Evolutionary conservation across 2,329 filamentous ascomycete genomes (phyloP).

Genomic region (Xylariaceae sp.): DNA sequence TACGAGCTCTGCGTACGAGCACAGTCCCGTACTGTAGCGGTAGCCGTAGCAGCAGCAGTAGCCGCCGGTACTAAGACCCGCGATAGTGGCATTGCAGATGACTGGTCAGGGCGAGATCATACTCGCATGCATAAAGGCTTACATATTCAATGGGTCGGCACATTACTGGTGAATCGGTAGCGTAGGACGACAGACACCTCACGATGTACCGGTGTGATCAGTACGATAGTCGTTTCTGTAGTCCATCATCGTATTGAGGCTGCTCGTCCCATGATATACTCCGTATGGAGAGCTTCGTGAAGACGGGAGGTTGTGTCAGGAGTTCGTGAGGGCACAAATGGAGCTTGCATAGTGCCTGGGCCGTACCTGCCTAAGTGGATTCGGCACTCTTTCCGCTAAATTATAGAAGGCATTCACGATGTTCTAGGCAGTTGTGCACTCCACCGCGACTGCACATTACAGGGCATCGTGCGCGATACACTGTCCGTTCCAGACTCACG

Average conservation of each 20-base stretch:
- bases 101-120: conserved; percentile 2
- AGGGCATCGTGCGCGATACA: too few species aligned
- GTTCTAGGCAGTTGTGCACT: neutral
- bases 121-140: conserved; percentile 13
- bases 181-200: too few species aligned
- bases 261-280: too few species aligned
- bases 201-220: too few species aligned
- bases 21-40: neutral
- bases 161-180: too few species aligned
- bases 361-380: neutral
- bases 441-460: neutral
- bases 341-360: too few species aligned
- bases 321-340: too few species aligned
- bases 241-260: too few species aligned
- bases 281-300: too few species aligned
- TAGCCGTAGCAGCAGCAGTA: neutral
- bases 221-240: too few species aligned
- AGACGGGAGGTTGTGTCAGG: too few species aligned
- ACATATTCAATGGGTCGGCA: conserved; percentile 3
- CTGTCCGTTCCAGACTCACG: too few species aligned
- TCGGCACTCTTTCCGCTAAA: neutral
- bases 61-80: neutral
- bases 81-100: conserved; percentile 1
- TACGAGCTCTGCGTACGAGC: neutral
- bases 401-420: neutral